Evolutionary conservation across 202 grass and related monocot genomes (phyloP), one percentile per base, ranked within the genome.

Genomic region (Hordeum pubiflorum): DNA sequence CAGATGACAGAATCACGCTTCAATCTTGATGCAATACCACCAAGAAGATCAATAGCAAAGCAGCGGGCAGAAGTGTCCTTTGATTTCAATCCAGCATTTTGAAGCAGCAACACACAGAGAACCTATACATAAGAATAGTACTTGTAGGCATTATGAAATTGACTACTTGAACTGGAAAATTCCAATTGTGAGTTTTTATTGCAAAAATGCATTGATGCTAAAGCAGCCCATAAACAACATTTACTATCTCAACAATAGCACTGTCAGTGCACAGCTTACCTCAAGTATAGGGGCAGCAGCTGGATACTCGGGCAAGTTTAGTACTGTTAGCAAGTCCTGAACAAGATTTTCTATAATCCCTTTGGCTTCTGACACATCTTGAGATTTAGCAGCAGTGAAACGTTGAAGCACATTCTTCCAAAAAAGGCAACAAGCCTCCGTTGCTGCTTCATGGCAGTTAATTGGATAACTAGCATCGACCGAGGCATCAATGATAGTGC

Each of bases 261-360:
- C 10, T 50, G 22, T 66, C 58, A 75, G 75, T 33, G 66, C 14
- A 84, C 26, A 86, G 17, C 56, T 85, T 89, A 99, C 96, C 96
- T 99, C 96, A 58, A 99, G 93, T 88, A 99, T 88, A 69, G 90
- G 65, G 82, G 96, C 86, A 83, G 92, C 90, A 88, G 96, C 89
- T 74, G 96, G 96, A 96, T 93, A 99, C 76, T 99, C 96, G 0
- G 92, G 96, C 75, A 99, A 87, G 72, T 99, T 96, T 64, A 99
- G 78, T 26, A 91, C 90, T 3, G 79, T 82, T 75, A 99, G 85
- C 75, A 99, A 87, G 91, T 96, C 96, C 76, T 91, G 84, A 60
- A 99, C 91, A 83, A 99, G 77, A 69, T 99, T 99, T 61, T 99
- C 96, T 83, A 99, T 88, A 84, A 99, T 93, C 71, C 76, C 85